phyloP scores from a whole-genome alignment of 2,329 filamentous ascomycete genomes.

The Ophiocordyceps camponoti-leonardi region DNA sequence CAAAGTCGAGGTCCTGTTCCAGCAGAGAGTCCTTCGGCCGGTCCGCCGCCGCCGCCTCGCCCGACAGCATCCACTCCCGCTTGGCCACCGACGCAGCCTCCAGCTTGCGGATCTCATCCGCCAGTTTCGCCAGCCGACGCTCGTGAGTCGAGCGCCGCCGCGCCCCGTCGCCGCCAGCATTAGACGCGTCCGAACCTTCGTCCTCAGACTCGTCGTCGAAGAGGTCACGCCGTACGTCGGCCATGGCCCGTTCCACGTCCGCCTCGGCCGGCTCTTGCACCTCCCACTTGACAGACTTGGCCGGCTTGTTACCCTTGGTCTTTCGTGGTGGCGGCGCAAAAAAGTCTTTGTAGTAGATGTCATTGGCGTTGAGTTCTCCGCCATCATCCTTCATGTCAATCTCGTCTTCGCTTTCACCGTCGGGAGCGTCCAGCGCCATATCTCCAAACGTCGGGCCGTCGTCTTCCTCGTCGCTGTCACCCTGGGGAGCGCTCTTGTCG shows the following conservation, averaged over 20 bases:
- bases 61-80: constrained; percentile 76
- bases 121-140: constrained; percentile 67
- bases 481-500: constrained; percentile 44
- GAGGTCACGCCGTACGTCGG: constrained; percentile 71
- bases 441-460: constrained; percentile 73
- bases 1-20: constrained; percentile 90
- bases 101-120: constrained; percentile 78
- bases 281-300: constrained; percentile 20
- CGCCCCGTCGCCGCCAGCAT: constrained; percentile 50
- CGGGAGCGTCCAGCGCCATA: constrained; percentile 54
- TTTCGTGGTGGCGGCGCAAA: constrained; percentile 77
- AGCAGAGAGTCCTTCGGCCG: constrained; percentile 82
- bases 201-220: constrained; percentile 62
- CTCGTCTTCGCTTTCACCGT: constrained; percentile 51
- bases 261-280: constrained; percentile 34
- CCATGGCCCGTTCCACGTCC: constrained; percentile 70
- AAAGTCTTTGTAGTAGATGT: constrained; percentile 83
- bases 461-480: constrained; percentile 49
- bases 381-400: constrained; percentile 36
- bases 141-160: constrained; percentile 74
- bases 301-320: constrained; percentile 30
- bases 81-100: constrained; percentile 82
- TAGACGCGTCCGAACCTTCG: constrained; percentile 49
- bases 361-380: constrained; percentile 59
- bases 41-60: constrained; percentile 70